Conservation (phyloP, 148 eudicot genomes). For the Fagopyrum tataricum region DNA sequence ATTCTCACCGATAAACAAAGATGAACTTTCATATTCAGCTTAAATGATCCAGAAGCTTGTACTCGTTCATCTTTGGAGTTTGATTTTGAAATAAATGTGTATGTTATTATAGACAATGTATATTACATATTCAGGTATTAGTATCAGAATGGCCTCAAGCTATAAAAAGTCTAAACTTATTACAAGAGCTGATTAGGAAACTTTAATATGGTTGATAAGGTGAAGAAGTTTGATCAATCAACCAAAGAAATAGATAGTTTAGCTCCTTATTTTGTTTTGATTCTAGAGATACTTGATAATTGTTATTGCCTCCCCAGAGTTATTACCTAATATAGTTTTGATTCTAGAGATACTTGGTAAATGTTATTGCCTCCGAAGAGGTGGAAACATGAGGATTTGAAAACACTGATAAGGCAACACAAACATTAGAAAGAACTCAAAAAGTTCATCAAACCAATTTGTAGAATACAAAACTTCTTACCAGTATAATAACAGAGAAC, state of each 20-base stretch:
- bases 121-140: too few species aligned
- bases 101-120: neutral
- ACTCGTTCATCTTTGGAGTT: neutral
- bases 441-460: neutral
- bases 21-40: neutral
- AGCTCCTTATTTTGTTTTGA: neutral
- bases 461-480: neutral
- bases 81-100: neutral
- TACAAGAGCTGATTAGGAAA: neutral
- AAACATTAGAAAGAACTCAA: neutral
- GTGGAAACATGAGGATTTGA: neutral
- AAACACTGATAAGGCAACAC: neutral
- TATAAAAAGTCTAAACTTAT: neutral
- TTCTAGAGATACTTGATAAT: too few species aligned
- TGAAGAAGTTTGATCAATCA: neutral
- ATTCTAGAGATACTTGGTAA: too few species aligned
- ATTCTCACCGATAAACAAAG: neutral
- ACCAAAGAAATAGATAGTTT: neutral
- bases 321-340: too few species aligned
- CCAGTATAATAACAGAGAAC: neutral
- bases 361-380: neutral
- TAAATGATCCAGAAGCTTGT: neutral
- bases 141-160: neutral
- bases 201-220: neutral
- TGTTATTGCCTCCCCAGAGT: too few species aligned